Base-by-base conservation (phyloP, 495 filamentous ascomycete species). In the Oidiodendron maius region DNA sequence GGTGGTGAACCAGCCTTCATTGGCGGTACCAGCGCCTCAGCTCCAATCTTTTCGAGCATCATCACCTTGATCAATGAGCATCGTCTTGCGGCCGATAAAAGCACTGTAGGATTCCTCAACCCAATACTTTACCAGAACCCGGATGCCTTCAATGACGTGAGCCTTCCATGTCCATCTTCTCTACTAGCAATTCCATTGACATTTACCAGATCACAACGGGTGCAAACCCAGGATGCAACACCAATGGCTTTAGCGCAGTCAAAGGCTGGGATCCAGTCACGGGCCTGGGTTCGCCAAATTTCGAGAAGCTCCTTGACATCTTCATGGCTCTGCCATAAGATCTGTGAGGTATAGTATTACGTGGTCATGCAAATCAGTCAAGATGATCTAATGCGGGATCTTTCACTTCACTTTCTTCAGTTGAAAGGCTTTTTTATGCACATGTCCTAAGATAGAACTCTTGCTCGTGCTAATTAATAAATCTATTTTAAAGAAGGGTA, bases 191-290 rank as follows among this genome's bases (percentile, higher is more conserved):
- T 5, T 12, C 26, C 12, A 30, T 12, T 30, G 12, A 30, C 12
- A 30, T 5, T 5, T 12, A 5, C 5, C 26, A 30, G 26, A 69
- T 80, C 23, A 67, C 62, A 3, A 62, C 64, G 24, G 75, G 75
- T 0, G 61, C 50, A 2, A 76, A 71, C 48, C 57, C 59, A 2
- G 75, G 74, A 3, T 77, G 74, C 58, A 65, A 57, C 3, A 72
- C 67, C 0, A 36, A 66, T 11, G 78, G 77, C 1, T 82, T 80
- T 52, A 46, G 51, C 9, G 72, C 75, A 23, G 66, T 65, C 8
- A 47, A 64, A 40, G 81, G 81, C 15, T 83, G 81, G 81, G 81
- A 84, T 62, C 79, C 81, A n/a, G 74, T 72, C 0, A 77, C 71
- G 23, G 72, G 77, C 13, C 50, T 78, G 28, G 77, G 75, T 13